Base-by-base conservation (phyloP, 352 stramenopile species). In the Phytophthora pluvialis region DNA sequence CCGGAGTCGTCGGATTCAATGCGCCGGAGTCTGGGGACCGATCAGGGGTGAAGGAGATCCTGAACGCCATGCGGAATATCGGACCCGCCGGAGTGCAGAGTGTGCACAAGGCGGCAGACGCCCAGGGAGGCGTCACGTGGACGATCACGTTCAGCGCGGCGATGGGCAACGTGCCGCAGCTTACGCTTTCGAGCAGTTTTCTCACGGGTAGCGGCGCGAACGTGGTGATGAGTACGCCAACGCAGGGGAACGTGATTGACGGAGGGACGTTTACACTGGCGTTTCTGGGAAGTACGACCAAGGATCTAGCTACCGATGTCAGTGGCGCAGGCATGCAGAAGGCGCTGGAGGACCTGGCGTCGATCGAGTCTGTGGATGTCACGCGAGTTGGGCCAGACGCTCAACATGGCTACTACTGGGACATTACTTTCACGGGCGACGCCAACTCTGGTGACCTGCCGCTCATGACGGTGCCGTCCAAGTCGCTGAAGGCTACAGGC, bases 91-190 rank as follows among this genome's bases (percentile, higher is more conserved):
- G 83, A 32, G 73, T 94, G 2, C 72, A 89, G 43, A 74, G 39
- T 18, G 88, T 97, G 21, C 61, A 77, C 18, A 79, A 91, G 35
- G 74, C 77, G 5, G 75, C 86, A 1, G 89, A 98, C 60, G 69
- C 83, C 3, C 81, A 97, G 56, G 89, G 89, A 39, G 94, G 93
- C 5, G 97, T 96, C 78, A 96, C 83, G 45, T 98, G 95, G 94
- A 90, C 73, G n/a, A 74, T 99, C 32, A 93, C 74, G 12, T 98
- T 98, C 35, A 75, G 67, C 3, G 59, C 73, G 3, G 48, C 70
- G 5, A 89, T 95, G 81, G 80, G 83, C 6, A 71, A 95, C 52
- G 67, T 87, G 13, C 85, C 83, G 5, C 50, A 77, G 49, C 50
- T 94, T 9, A 89, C 72, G 36, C 70, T 95, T 51, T 74, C 76